These are phyloP conservation scores for Neopestalotiopsis sp. DNA, from an alignment of 2,329 filamentous ascomycete genomes.

Conservation along the genomic window DNA sequence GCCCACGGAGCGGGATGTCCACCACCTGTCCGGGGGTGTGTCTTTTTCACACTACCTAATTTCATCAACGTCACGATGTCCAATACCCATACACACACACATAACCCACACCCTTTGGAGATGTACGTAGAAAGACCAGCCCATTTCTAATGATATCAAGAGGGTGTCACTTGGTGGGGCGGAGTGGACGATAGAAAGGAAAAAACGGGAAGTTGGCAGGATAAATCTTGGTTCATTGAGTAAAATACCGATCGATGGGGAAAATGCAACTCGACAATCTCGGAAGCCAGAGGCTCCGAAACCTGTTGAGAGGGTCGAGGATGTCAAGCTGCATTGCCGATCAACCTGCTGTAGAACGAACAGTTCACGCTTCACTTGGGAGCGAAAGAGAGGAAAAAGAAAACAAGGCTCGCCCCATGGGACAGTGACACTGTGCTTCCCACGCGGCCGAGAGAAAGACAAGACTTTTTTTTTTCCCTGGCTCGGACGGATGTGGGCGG, in stretches of 20 bases:
- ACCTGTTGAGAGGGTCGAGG: neutral
- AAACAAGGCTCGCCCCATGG: neutral
- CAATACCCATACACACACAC: neutral
- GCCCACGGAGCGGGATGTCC: neutral
- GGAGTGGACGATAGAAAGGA: neutral
- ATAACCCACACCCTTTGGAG: neutral
- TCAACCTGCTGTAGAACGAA: conserved; percentile 4
- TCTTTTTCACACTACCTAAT: neutral
- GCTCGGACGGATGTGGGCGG: neutral
- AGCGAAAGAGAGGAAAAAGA: neutral
- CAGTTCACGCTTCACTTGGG: neutral
- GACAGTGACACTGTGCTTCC: neutral
- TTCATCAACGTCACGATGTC: conserved; percentile 2
- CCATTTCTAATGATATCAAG: neutral
- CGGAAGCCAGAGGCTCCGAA: conserved; percentile 8
- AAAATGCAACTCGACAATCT: conserved; percentile 18
- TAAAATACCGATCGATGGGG: neutral
- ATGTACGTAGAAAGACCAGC: neutral
- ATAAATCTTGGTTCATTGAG: neutral
- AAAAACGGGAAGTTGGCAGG: neutral
- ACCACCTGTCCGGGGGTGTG: neutral
- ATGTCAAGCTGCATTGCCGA: conserved; percentile 6
- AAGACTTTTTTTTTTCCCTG: neutral
- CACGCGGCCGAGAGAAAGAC: neutral
- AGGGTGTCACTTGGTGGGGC: neutral